These are phyloP conservation scores for Lactuca saligna DNA, from an alignment of 129 eudicot genomes.

Conservation along the genomic window DNA sequence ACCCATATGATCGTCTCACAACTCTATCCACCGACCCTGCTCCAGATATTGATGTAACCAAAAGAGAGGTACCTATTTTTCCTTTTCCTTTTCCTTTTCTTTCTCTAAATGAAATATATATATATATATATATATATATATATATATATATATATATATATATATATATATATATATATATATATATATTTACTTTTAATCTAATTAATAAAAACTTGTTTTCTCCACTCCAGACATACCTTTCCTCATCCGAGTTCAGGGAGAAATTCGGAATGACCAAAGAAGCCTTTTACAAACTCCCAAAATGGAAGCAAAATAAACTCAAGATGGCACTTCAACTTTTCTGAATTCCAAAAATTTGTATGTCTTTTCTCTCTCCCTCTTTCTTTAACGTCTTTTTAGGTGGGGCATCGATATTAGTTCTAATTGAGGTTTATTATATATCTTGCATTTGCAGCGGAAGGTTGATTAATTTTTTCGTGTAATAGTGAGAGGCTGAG, in stretches of 20 bases:
- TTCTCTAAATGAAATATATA: background rate
- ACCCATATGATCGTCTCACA: constrained; percentile 82
- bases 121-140: no score
- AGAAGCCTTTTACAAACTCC: constrained; percentile 75
- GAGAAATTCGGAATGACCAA: constrained; percentile 91
- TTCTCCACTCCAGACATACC: constrained; percentile 72
- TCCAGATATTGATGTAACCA: constrained; percentile 78
- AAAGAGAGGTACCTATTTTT: constrained; percentile 66
- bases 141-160: no score
- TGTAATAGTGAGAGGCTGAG: constrained; percentile 54
- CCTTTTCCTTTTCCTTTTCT: no score
- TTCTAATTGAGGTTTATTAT: constrained; percentile 10
- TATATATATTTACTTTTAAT: background rate
- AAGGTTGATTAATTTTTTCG: constrained; percentile 27
- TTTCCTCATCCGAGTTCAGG: constrained; percentile 83
- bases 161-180: no score
- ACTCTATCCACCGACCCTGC: constrained; percentile 63
- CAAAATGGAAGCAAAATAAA: constrained; percentile 98
- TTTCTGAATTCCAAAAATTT: constrained; percentile 51
- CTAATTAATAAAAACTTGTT: background rate
- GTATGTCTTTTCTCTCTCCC: constrained; percentile 27
- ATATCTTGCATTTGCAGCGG: constrained; percentile 23
- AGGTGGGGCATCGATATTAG: no score
- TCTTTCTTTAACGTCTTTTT: background rate
- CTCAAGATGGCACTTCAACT: constrained; percentile 74